Evolutionary conservation across 2,329 filamentous ascomycete species (phyloP), one percentile per base, ranked within the genome.

Genomic region (Sordariomycetes sp.): DNA sequence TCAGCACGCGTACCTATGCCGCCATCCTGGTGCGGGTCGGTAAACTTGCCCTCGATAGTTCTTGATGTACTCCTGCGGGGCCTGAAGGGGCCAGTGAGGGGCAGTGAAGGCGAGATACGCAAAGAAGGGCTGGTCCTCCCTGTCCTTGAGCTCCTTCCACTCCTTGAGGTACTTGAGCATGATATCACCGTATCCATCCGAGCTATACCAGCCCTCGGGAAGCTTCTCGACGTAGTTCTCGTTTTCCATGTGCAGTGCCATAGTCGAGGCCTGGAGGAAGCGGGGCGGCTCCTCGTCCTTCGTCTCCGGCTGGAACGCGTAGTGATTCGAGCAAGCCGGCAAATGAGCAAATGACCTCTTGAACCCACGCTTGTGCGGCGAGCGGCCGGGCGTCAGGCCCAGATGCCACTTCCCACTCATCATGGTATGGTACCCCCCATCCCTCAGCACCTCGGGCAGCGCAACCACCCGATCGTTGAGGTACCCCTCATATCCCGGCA

Each of bases 341-440:
- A 50, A 10, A 10, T 50, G 39, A 2, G 39, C 39, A 7, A 45
- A 45, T 2, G 39, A 45, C 52, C 51, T 58, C 20, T 48, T 76
- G 61, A 86, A 86, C 0, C 82, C 82, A 10, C 81, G 72, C 13
- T 72, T 74, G 52, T 75, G 72, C 0, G 82, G 82, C 3, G 74
- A 76, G 3, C 75, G 73, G 61, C 84, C 79, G 0, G 78, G 76
- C 0, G 74, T 81, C 13, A 85, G 67, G 0, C 81, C 81, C 20
- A 85, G 67, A 65, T 84, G 80, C 81, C 81, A 85, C 64, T 85
- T 85, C 0, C 82, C 81, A 5, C 78, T 70, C 75, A 85, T 82
- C 5, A 82, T 61, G 1, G 81, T 85, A 54, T 76, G 72, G 64
- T 85, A 85, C 15, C 81, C 81, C 0, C 70, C 74, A 60, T 84